Conservation (phyloP, 225 moss, liverwort and hornwort species). For the Physcomitrium patens region DNA sequence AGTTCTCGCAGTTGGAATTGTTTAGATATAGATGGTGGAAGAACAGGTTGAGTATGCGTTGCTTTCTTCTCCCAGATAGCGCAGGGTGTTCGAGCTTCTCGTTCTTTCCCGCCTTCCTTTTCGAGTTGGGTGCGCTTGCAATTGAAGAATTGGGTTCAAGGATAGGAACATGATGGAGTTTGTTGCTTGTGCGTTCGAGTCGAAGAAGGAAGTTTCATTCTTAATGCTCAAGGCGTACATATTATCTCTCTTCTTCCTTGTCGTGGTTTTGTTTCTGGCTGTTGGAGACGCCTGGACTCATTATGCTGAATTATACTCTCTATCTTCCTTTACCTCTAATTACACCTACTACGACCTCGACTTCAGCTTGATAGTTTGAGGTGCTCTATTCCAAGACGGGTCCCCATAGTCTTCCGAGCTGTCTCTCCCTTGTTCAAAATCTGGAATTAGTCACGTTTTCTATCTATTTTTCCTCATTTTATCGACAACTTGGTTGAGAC, state of each 20-base stretch:
- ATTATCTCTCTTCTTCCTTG: slow-evolving; percentile 32
- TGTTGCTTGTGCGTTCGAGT: slow-evolving; percentile 9
- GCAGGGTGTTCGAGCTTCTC: no score
- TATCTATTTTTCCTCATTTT: background rate
- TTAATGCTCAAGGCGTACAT: slow-evolving; percentile 39
- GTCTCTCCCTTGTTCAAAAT: background rate
- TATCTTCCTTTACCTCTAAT: background rate
- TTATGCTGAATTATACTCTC: slow-evolving; percentile 21
- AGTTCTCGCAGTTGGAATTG: no score
- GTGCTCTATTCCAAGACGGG: background rate
- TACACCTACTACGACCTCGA: slow-evolving; percentile 13
- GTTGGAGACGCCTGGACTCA: slow-evolving; percentile 40
- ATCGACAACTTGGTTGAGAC: no score
- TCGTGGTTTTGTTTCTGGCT: slow-evolving; percentile 30
- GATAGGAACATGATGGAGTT: slow-evolving; percentile 25
- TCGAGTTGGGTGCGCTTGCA: no score
- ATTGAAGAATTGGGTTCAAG: background rate
- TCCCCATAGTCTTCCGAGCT: no score
- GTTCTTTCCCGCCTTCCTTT: no score
- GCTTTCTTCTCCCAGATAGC: no score
- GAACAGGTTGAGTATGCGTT: no score
- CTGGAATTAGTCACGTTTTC: background rate
- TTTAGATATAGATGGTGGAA: no score
- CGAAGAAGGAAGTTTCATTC: slow-evolving; percentile 9
- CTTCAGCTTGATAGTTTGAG: slow-evolving; percentile 5